Percentiles rank a stretch among this genome's conserved stretches.
Evolutionary conservation across 805 yeast species (phyloP).

Genomic region (Candida tibetensis): DNA sequence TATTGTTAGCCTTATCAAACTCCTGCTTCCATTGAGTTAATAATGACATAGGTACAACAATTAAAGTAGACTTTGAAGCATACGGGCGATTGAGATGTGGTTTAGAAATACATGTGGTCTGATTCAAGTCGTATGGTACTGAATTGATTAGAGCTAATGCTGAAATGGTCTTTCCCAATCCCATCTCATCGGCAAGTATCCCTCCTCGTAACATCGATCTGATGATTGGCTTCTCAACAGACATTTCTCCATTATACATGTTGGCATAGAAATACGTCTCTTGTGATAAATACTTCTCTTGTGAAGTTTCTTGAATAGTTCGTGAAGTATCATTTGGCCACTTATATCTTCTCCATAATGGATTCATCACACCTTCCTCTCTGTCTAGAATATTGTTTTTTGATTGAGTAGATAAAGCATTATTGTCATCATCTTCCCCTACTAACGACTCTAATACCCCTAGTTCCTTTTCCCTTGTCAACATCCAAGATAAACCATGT

Average conservation of each 20-base stretch:
- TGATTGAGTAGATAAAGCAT: conserved; percentile 25
- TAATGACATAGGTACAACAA: conserved; percentile 87
- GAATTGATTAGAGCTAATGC: conserved; percentile 70
- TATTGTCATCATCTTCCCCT: conserved; percentile 15
- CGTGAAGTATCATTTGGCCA: conserved; percentile 63
- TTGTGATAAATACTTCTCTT: conserved; percentile 1
- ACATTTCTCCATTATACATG: conserved; percentile 74
- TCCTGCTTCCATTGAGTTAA: conserved; percentile 91
- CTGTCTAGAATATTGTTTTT: conserved; percentile 20
- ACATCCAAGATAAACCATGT: conserved; percentile 87
- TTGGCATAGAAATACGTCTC: conserved; percentile 63
- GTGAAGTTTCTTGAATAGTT: conserved; percentile 4
- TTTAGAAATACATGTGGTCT: conserved; percentile 1
- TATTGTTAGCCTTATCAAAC: conserved; percentile 55
- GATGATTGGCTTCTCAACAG: conserved; percentile 63
- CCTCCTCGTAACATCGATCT: conserved; percentile 72
- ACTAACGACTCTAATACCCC: conserved; percentile 38
- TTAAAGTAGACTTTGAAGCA: conserved; percentile 70
- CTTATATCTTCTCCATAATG: conserved; percentile 74
- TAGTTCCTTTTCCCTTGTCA: conserved; percentile 69
- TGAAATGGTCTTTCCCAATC: conserved; percentile 89
- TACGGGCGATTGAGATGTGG: conserved; percentile 33
- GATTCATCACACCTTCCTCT: conserved; percentile 65
- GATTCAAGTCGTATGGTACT: conserved; percentile 49
- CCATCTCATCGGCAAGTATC: conserved; percentile 95